These are phyloP conservation scores for Aspergillus nomiae DNA, from an alignment of 2,329 filamentous ascomycete species.

Conservation along the genomic window DNA sequence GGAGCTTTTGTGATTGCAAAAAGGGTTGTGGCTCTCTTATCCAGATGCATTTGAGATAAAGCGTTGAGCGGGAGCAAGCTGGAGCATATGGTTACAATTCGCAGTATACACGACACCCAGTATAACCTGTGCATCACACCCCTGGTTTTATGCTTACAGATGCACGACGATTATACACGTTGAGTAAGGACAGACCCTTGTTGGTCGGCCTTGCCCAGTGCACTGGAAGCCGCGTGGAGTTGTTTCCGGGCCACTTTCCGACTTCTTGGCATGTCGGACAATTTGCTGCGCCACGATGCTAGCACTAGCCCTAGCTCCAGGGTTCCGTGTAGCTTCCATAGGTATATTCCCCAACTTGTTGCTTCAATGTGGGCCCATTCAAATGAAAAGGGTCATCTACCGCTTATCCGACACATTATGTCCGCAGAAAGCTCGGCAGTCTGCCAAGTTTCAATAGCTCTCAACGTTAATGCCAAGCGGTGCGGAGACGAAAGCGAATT, in stretches of 20 bases:
- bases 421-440: not conserved
- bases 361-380: not conserved
- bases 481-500: not conserved
- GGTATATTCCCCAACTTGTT: not conserved
- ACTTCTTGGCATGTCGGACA: conserved; percentile 11
- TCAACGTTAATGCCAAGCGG: not conserved
- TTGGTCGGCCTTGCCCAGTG: not conserved
- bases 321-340: not conserved
- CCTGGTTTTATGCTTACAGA: not conserved
- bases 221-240: not conserved
- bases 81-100: not conserved
- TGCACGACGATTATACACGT: not conserved
- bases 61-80: not conserved
- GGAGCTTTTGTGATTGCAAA: not conserved
- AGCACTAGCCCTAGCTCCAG: conserved; percentile 1
- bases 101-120: not conserved
- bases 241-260: not conserved
- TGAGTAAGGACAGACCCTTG: not conserved
- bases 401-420: not conserved
- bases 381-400: conserved; percentile 1
- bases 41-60: not conserved
- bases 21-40: not conserved
- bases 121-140: not conserved
- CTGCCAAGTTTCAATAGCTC: not conserved
- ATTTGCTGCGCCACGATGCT: conserved; percentile 11